These are phyloP conservation scores for Penicillium steckii DNA, from an alignment of 495 filamentous ascomycete species.

Conservation along the genomic window DNA sequence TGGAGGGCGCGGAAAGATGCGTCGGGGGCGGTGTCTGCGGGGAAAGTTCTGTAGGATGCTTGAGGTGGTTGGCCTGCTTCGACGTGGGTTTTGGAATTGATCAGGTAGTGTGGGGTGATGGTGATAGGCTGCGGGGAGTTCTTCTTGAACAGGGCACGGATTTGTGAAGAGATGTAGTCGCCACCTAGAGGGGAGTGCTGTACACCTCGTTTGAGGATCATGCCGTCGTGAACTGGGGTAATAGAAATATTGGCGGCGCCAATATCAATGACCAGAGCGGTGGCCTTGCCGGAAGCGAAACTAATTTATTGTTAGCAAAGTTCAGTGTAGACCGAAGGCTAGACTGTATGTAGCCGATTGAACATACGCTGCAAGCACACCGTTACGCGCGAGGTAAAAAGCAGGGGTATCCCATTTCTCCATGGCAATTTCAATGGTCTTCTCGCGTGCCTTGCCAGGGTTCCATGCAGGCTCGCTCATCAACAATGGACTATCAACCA, in stretches of 20 bases:
- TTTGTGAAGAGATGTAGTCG: conserved; percentile 83
- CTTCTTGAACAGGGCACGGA: conserved; percentile 72
- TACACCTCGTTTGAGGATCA: conserved; percentile 87
- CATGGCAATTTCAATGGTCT: conserved; percentile 90
- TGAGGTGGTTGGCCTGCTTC: conserved; percentile 82
- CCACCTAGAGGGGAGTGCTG: conserved; percentile 82
- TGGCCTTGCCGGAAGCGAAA: conserved; percentile 89
- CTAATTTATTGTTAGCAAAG: conserved; percentile 31
- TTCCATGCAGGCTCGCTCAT: conserved; percentile 97
- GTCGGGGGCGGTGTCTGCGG: conserved; percentile 57
- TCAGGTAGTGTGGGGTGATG: conserved; percentile 80
- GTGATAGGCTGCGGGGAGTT: conserved; percentile 74
- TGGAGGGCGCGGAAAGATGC: conserved; percentile 74
- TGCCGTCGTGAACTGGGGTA: conserved; percentile 89
- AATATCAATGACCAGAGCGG: conserved; percentile 86
- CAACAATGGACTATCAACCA: conserved; percentile 85
- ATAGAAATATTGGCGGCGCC: conserved; percentile 89
- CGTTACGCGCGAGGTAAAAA: conserved; percentile 79
- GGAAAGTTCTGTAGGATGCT: conserved; percentile 65
- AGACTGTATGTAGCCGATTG: no score
- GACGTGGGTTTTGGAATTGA: conserved; percentile 81
- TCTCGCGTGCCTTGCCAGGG: conserved; percentile 79
- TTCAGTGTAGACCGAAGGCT: no score
- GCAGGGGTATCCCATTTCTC: conserved; percentile 93
- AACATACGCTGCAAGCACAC: conserved; percentile 63